Evolutionary conservation across 768 basidiomycete genomes (phyloP).

Genomic region (Lactarius psammicola): DNA sequence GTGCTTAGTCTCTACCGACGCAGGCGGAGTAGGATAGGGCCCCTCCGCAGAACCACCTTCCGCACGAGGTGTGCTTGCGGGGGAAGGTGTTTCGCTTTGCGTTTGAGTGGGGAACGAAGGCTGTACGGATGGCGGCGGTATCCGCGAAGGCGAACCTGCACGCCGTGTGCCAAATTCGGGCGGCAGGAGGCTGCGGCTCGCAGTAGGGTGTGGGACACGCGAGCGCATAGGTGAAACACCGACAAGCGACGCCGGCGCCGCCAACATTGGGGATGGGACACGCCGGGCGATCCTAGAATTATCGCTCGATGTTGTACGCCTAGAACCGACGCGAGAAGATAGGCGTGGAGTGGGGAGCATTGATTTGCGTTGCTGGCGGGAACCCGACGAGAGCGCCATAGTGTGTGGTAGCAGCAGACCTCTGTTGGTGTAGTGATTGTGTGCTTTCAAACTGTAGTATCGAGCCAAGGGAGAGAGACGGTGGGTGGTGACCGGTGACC

Average conservation of each 20-base stretch:
- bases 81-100: neutral
- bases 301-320: neutral
- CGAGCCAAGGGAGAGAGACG: neutral
- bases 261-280: constrained; percentile 15
- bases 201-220: neutral
- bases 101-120: neutral
- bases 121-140: constrained; percentile 6
- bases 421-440: neutral
- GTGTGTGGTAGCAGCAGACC: neutral
- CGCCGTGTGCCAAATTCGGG: constrained; percentile 1
- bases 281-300: constrained; percentile 13
- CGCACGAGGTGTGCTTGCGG: neutral
- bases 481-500: neutral
- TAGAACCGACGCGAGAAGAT: constrained; percentile 12
- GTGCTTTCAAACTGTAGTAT: neutral
- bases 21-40: neutral
- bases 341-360: constrained; percentile 19
- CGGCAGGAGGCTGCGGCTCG: neutral
- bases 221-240: neutral
- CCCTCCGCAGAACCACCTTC: neutral
- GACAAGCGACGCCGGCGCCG: neutral
- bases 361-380: constrained; percentile 21
- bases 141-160: constrained; percentile 7
- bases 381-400: constrained; percentile 17
- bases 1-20: neutral